These are phyloP conservation scores for Trichocladium antarcticum DNA, from an alignment of 495 filamentous ascomycete genomes.

Conservation along the genomic window DNA sequence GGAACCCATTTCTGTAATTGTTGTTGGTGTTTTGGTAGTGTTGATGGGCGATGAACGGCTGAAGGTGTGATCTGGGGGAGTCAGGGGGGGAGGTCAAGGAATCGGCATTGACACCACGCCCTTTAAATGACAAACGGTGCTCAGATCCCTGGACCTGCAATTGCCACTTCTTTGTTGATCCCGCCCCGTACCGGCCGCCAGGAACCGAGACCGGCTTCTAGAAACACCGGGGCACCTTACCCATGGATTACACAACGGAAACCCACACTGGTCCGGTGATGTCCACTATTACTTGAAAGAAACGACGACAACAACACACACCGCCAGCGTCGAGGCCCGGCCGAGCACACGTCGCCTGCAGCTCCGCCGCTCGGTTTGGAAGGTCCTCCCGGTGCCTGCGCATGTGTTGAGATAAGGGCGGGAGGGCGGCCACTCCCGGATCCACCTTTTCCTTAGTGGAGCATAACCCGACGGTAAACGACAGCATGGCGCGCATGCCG, in stretches of 20 bases:
- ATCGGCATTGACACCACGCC: not conserved
- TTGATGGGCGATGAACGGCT: too few relatives aligned
- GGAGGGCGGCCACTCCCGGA: not conserved
- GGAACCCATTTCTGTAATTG: conserved; percentile 29
- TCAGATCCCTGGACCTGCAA: not conserved
- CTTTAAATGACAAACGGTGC: not conserved
- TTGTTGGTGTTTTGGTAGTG: not conserved
- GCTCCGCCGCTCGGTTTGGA: not conserved
- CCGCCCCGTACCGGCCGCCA: not conserved
- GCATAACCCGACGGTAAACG: conserved; percentile 8
- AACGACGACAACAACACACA: not conserved
- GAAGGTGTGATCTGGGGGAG: not conserved
- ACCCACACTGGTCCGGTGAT: conserved; percentile 8
- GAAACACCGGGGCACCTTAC: not conserved
- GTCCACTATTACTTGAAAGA: conserved; percentile 10
- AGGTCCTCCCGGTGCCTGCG: not conserved
- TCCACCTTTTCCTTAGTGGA: conserved; percentile 1
- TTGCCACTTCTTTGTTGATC: conserved; percentile 3
- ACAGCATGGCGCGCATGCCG: not conserved
- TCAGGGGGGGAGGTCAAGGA: not conserved
- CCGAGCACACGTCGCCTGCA: not conserved
- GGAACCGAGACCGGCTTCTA: not conserved
- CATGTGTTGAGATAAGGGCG: not conserved
- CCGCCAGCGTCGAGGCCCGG: not conserved
- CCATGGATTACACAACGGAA: conserved; percentile 7